Percentiles rank a stretch among this genome's conserved stretches.
These are phyloP conservation scores for Myxozyma neglecta DNA, from an alignment of 805 yeast species.

Conservation along the genomic window DNA sequence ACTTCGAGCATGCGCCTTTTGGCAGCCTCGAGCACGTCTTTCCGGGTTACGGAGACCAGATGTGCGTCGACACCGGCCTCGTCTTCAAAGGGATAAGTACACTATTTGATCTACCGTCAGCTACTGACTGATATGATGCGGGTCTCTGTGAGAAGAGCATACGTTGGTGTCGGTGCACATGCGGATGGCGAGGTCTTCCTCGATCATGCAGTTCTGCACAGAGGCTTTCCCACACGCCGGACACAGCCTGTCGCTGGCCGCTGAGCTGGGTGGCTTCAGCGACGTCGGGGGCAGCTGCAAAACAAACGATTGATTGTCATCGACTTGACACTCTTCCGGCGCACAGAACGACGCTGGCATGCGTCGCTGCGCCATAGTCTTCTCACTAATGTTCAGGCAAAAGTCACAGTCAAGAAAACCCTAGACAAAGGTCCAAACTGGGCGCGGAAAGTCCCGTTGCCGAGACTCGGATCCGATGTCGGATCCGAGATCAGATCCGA, in stretches of 20 bases:
- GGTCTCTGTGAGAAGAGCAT: too few relatives aligned
- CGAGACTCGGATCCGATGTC: too few relatives aligned
- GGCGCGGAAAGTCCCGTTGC: slow-evolving; percentile 18
- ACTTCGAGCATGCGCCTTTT: slow-evolving; percentile 15
- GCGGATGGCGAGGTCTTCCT: slow-evolving; percentile 4
- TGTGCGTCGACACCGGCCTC: neutral
- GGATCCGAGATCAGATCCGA: too few relatives aligned
- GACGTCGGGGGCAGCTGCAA: neutral
- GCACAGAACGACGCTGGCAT: slow-evolving; percentile 6
- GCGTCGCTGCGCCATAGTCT: neutral
- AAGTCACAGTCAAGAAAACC: too few relatives aligned
- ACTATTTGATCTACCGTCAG: slow-evolving; percentile 3
- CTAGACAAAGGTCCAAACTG: slow-evolving; percentile 25
- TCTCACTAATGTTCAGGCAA: too few relatives aligned
- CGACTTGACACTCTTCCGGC: neutral
- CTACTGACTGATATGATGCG: too few relatives aligned
- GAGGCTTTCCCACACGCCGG: slow-evolving; percentile 13
- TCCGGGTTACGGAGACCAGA: neutral
- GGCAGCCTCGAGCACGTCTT: slow-evolving; percentile 14
- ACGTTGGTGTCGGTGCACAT: slow-evolving; percentile 13
- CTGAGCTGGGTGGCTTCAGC: too few relatives aligned
- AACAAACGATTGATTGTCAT: neutral
- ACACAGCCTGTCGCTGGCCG: neutral
- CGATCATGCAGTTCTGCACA: slow-evolving; percentile 15
- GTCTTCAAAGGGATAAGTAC: slow-evolving; percentile 17